Evolutionary conservation across 257 asterid genomes (phyloP).

Genomic region (Ajuga chamaepitys): DNA sequence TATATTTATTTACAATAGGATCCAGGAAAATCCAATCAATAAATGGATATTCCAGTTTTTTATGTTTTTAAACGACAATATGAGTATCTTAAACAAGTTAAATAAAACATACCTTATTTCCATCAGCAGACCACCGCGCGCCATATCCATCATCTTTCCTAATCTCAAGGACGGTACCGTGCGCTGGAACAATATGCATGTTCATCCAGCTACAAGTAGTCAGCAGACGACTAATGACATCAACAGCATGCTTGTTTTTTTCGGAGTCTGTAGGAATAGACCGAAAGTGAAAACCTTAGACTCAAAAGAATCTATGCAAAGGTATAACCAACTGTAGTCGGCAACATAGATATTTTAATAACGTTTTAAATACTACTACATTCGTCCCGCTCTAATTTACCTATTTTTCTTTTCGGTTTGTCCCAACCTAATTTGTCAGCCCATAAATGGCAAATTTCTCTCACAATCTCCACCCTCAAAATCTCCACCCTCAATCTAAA

Average conservation of each 20-base stretch:
- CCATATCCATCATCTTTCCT: conserved; percentile 66
- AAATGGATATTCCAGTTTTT: too few species aligned
- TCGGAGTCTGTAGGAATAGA: conserved; percentile 38
- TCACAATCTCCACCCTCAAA: too few species aligned
- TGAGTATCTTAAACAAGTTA: background rate
- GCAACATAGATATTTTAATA: too few species aligned
- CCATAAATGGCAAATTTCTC: too few species aligned
- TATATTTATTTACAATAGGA: too few species aligned
- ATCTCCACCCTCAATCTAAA: too few species aligned
- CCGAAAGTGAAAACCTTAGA: background rate
- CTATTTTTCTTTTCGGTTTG: too few species aligned
- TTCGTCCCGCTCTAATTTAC: too few species aligned
- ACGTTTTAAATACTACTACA: too few species aligned
- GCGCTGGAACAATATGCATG: conserved; percentile 62
- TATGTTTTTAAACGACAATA: too few species aligned
- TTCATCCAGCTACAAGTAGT: conserved; percentile 57
- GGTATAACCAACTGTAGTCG: background rate
- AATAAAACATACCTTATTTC: conserved; percentile 43
- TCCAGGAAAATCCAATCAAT: too few species aligned
- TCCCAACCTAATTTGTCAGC: too few species aligned
- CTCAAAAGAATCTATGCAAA: background rate
- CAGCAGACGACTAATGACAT: conserved; percentile 38
- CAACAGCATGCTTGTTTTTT: conserved; percentile 52
- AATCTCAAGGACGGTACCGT: conserved; percentile 62
- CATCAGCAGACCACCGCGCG: conserved; percentile 83